phyloP scores from a whole-genome alignment of 2,329 filamentous ascomycete species.

The Botryotinia convoluta region DNA sequence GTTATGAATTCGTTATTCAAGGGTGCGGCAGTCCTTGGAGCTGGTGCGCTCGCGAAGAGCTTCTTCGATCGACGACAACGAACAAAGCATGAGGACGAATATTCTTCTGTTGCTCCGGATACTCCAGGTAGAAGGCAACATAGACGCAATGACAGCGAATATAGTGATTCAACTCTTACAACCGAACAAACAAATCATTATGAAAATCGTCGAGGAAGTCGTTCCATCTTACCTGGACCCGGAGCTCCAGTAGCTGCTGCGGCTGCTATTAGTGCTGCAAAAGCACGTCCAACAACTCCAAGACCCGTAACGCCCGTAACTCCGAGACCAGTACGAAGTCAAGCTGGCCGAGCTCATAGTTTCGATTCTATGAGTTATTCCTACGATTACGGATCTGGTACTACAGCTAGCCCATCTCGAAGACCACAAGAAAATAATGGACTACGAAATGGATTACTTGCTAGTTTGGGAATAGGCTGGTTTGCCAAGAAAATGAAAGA shows the following conservation, averaged over 20 bases:
- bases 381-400: slow-evolving; percentile 47
- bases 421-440: slow-evolving; percentile 37
- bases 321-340: slow-evolving; percentile 44
- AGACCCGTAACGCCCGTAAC: slow-evolving; percentile 27
- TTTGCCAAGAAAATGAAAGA: slow-evolving; percentile 64
- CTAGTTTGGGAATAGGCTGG: slow-evolving; percentile 65
- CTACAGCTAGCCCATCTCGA: slow-evolving; percentile 56
- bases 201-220: slow-evolving; percentile 36
- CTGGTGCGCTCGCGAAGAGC: slow-evolving; percentile 58
- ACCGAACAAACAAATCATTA: slow-evolving; percentile 28
- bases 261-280: slow-evolving; percentile 48
- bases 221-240: slow-evolving; percentile 47
- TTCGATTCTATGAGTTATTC: slow-evolving; percentile 52
- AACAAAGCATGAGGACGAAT: slow-evolving; percentile 52
- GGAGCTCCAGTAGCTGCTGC: slow-evolving; percentile 46
- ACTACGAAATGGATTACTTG: slow-evolving; percentile 49
- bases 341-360: slow-evolving; percentile 44
- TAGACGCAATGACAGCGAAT: slow-evolving; percentile 41
- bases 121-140: slow-evolving; percentile 52
- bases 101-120: slow-evolving; percentile 61
- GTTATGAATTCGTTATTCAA: slow-evolving; percentile 60
- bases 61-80: slow-evolving; percentile 54
- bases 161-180: slow-evolving; percentile 45
- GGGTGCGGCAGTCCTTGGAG: slow-evolving; percentile 60
- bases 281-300: slow-evolving; percentile 39